These are phyloP conservation scores for Kuraishia hungarica DNA, from an alignment of 805 yeast genomes.

Conservation along the genomic window DNA sequence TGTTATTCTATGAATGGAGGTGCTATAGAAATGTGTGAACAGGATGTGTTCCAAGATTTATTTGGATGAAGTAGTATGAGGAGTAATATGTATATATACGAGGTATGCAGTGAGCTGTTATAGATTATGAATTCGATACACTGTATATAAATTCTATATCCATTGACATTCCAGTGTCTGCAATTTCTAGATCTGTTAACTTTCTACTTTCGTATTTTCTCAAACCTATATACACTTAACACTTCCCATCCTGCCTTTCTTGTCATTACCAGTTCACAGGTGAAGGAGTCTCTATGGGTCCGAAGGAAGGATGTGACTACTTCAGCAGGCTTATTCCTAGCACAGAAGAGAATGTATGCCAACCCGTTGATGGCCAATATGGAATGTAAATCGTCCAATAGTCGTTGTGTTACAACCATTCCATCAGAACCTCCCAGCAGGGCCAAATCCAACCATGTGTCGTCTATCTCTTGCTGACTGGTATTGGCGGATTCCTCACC, in stretches of 20 bases:
- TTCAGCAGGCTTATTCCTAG: constrained; percentile 70
- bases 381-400: constrained; percentile 45
- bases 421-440: constrained; percentile 86
- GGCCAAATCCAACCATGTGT: constrained; percentile 82
- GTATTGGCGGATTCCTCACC: constrained; percentile 26
- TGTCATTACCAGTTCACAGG: constrained; percentile 38
- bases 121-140: too few relatives aligned
- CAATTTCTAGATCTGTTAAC: too few relatives aligned
- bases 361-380: constrained; percentile 54
- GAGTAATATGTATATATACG: too few relatives aligned
- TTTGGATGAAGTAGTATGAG: constrained; percentile 20
- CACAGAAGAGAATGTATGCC: constrained; percentile 88
- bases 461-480: constrained; percentile 5
- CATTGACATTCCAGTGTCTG: too few relatives aligned
- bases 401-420: constrained; percentile 70
- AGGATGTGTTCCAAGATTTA: constrained; percentile 55
- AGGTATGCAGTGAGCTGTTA: too few relatives aligned
- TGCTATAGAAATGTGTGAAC: constrained; percentile 38
- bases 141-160: too few relatives aligned
- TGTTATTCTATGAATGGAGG: constrained; percentile 40
- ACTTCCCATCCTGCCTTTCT: constrained; percentile 97
- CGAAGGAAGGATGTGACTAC: constrained; percentile 41
- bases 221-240: constrained; percentile 63
- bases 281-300: constrained; percentile 35
- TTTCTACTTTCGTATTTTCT: constrained; percentile 10